Evolutionary conservation across 305 asterid species (phyloP), one percentile per base, ranked within the genome.

Genomic region (Fraxinus angustifolia): DNA sequence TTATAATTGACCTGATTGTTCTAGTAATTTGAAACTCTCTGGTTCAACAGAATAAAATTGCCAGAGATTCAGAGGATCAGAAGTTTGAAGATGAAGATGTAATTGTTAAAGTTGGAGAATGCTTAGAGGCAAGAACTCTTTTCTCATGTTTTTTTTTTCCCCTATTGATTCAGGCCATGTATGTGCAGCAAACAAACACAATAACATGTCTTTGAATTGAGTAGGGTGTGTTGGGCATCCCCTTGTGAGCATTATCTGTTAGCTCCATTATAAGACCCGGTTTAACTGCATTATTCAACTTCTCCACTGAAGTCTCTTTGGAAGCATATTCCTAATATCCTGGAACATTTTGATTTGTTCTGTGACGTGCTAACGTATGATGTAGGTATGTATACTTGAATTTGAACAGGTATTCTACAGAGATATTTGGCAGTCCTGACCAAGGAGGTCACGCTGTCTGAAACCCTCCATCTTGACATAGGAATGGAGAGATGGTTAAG

Each of bases 31-130:
- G 81, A 81, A 50, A 77, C 34, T 65, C 62, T 85, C 78, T 80
- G 80, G 79, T 84, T 79, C 71, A 53, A 78, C 97, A 96, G 99
- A 93, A 72, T 79, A 94, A 92, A 87, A 90, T 96, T 83, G 86
- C 93, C 50, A 82, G 75, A 84, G 97, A 91, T 84, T 83, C 93
- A 78, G 92, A 91, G 84, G 87, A 84, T 74, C 86, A 83, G 80
- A 90, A 86, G 87, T 90, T 87, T 78, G 95, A 92, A 86, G 97
- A 91, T 81, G 91, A 92, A 70, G 97, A 94, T 86, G 80, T 96
- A 84, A 88, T 94, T 79, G 90, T 94, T 86, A 96, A 90, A 94
- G 99, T 91, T 87, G 99, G 96, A 84, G 97, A 90, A 86, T 91
- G 92, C 92, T 92, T 96, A 78, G 95, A 95, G 99, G 99, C 88